These are phyloP conservation scores for Claviceps citrina DNA, from an alignment of 2,329 filamentous ascomycete genomes.

Conservation along the genomic window DNA sequence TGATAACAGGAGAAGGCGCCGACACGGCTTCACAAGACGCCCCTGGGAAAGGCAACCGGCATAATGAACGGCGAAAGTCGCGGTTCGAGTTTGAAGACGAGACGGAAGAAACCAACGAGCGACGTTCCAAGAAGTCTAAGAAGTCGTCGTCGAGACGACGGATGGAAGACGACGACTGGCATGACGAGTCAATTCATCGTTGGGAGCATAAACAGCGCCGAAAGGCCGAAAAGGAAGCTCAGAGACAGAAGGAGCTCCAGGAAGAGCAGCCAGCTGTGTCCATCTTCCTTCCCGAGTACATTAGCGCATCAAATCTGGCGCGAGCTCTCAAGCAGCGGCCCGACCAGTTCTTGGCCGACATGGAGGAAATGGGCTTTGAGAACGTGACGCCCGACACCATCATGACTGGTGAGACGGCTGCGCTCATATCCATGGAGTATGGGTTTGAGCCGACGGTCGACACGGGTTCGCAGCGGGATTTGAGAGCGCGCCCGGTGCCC, in stretches of 20 bases:
- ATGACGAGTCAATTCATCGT: conserved; percentile 22
- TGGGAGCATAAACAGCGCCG: conserved; percentile 25
- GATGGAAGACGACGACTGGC: conserved; percentile 20
- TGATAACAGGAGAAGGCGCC: neutral
- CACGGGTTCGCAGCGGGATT: conserved; percentile 48
- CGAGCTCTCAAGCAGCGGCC: conserved; percentile 55
- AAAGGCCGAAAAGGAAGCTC: conserved; percentile 28
- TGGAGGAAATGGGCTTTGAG: conserved; percentile 81
- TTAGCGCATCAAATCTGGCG: conserved; percentile 73
- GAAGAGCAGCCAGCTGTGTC: conserved; percentile 31
- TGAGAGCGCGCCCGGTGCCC: conserved; percentile 52
- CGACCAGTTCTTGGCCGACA: conserved; percentile 55
- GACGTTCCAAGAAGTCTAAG: conserved; percentile 13
- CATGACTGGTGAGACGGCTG: conserved; percentile 79
- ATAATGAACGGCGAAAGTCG: conserved; percentile 13
- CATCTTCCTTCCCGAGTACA: conserved; percentile 77
- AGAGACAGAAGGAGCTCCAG: conserved; percentile 24
- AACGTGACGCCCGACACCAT: conserved; percentile 70
- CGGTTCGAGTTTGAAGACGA: conserved; percentile 18
- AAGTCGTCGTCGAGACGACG: conserved; percentile 9
- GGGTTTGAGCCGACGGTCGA: conserved; percentile 77
- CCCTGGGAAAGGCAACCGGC: too few species aligned
- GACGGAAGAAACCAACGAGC: conserved; percentile 5
- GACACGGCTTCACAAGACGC: too few species aligned
- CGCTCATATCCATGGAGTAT: conserved; percentile 80